Conservation (phyloP, 371 early-diverging fungal species). For the Haplosporangium sp. region DNA sequence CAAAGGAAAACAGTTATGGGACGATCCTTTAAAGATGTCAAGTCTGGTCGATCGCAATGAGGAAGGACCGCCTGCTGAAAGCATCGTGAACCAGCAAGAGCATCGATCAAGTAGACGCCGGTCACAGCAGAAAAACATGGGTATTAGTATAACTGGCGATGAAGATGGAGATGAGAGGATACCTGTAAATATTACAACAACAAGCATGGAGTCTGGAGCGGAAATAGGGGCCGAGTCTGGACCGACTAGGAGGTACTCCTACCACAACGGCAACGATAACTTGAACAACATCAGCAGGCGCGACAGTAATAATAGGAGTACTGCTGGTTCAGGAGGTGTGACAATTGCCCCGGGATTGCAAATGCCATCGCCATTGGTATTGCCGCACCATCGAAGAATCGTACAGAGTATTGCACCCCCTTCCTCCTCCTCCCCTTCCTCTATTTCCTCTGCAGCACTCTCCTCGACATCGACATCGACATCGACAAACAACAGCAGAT, state of each 20-base stretch:
- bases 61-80: too few relatives aligned
- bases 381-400: constrained; percentile 45
- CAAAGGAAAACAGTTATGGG: too few relatives aligned
- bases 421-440: background rate
- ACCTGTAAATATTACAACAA: too few relatives aligned
- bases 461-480: background rate
- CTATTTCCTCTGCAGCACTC: background rate
- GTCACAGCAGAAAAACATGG: too few relatives aligned
- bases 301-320: background rate
- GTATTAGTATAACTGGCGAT: too few relatives aligned
- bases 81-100: too few relatives aligned
- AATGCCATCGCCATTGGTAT: constrained; percentile 31
- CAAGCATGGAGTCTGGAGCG: background rate
- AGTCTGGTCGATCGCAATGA: too few relatives aligned
- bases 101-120: too few relatives aligned
- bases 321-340: background rate
- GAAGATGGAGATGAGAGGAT: too few relatives aligned
- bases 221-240: background rate
- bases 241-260: background rate
- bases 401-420: constrained; percentile 12
- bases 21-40: too few relatives aligned
- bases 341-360: constrained; percentile 20
- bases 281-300: background rate
- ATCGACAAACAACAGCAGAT: background rate
- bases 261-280: background rate